A percentile compares a stretch with the other conserved stretches of the same genome.
Conservation (phyloP, 805 yeast species). For the Starmerella bacillaris region DNA sequence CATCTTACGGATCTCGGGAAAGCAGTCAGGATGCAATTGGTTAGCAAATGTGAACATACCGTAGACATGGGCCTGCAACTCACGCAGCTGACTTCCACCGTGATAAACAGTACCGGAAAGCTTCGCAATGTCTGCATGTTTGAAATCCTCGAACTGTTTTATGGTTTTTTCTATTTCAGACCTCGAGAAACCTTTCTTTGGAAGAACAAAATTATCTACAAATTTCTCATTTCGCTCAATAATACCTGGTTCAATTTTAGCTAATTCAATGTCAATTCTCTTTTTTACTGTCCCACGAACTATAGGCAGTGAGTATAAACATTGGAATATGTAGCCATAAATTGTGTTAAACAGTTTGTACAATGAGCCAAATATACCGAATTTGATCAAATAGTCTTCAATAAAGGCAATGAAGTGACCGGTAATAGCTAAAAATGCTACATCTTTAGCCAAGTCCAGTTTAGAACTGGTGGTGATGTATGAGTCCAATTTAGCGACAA, state of each 20-base stretch:
- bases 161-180: conserved; percentile 34
- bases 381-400: conserved; percentile 9
- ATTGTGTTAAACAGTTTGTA: conserved; percentile 3
- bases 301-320: conserved; percentile 31
- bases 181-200: conserved; percentile 38
- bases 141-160: conserved; percentile 27
- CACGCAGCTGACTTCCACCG: conserved; percentile 66
- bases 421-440: conserved; percentile 7
- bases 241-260: conserved; percentile 37
- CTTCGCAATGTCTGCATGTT: conserved; percentile 61
- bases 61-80: conserved; percentile 61
- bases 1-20: conserved; percentile 92
- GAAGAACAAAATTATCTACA: conserved; percentile 28
- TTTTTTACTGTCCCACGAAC: conserved; percentile 38
- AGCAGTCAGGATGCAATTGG: conserved; percentile 91
- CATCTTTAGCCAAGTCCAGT: conserved; percentile 5
- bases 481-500: conserved; percentile 1
- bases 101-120: conserved; percentile 95
- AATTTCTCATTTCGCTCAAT: conserved; percentile 34
- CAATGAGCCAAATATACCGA: conserved; percentile 17
- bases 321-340: conserved; percentile 11
- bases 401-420: conserved; percentile 8
- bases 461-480: conserved; percentile 3
- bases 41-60: conserved; percentile 68
- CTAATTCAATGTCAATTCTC: conserved; percentile 36